Base-by-base conservation (phyloP, 2,329 filamentous ascomycete genomes). In the Alternaria panax region DNA sequence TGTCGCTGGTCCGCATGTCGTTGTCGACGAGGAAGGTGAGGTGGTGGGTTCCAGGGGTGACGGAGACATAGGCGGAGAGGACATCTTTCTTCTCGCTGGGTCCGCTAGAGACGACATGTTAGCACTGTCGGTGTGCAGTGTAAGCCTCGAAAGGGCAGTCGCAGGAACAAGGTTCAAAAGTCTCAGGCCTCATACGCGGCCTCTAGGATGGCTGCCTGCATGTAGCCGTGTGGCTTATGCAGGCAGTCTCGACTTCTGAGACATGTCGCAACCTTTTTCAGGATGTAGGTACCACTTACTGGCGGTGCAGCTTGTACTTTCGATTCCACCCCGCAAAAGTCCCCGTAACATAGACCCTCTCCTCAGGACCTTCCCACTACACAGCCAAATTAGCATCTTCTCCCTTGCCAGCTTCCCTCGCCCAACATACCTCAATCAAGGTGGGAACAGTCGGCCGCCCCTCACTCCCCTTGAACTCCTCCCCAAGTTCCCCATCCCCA, bases 271-370 rank as follows among this genome's bases (percentile, higher is more conserved):
- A n/a, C n/a, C n/a, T n/a, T n/a, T 51, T 46, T 18, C 14, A 28
- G n/a, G 1, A 52, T 55, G 45, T 32, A 88, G 57, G 57, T 41
- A 52, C 36, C 3, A 66, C 90, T 87, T 86, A 96, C 93, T 92
- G 90, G 78, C 87, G 89, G 78, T 93, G 88, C 74, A 99, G 83
- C 69, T 91, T 88, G 76, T 93, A 96, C 80, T 98, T 98, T 77
- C 91, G 90, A 80, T 96, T 93, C 95, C 95, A 99, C 27, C 94
- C 92, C 70, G 96, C 96, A 75, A 98, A 97, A 20, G 95, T 98
- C 66, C 94, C 94, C 0, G 95, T 99, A 45, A 99, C 93, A 77
- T 97, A 99, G 65, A 98, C 88, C 79, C 93, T 96, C 58, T 96
- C 91, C 59, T 92, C 93, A 52, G 88, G 88, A 8, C 87, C 86